phyloP scores from a whole-genome alignment of 108 stramenopile species.

The Pelagomonas calceolata region DNA sequence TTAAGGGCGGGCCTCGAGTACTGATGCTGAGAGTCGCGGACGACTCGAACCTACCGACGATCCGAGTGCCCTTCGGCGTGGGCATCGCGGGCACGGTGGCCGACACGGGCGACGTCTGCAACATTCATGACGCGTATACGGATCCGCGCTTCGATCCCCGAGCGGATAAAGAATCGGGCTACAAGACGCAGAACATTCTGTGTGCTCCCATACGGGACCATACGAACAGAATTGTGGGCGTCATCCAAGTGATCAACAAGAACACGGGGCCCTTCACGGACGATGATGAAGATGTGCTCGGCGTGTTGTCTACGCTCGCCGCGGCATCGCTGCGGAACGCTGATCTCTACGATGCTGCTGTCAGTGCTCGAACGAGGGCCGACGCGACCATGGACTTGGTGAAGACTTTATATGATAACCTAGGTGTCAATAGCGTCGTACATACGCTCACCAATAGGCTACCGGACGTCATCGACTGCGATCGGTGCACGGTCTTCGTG shows the following conservation, averaged over 20 bases:
- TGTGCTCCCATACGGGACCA: slow-evolving; percentile 27
- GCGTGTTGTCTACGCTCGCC: slow-evolving; percentile 31
- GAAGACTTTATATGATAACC: slow-evolving; percentile 28
- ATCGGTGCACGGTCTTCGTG: slow-evolving; percentile 47
- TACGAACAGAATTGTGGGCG: slow-evolving; percentile 12
- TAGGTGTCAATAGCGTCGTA: slow-evolving; percentile 43
- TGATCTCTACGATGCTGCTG: slow-evolving; percentile 17
- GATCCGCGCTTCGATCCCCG: slow-evolving; percentile 27
- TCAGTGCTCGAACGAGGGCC: slow-evolving; percentile 18
- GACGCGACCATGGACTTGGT: slow-evolving; percentile 37
- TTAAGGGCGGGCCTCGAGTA: too few species aligned
- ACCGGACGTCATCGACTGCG: slow-evolving; percentile 42
- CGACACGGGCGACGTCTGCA: slow-evolving; percentile 21
- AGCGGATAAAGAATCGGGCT: slow-evolving; percentile 36
- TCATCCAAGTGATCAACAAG: slow-evolving; percentile 27
- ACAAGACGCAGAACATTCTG: slow-evolving; percentile 36
- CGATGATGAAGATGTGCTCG: slow-evolving; percentile 14
- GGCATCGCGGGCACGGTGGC: slow-evolving; percentile 38
- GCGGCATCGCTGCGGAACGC: slow-evolving; percentile 44
- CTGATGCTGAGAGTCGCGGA: neutral
- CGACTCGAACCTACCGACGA: neutral
- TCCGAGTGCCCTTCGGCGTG: slow-evolving; percentile 3
- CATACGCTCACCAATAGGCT: slow-evolving; percentile 37
- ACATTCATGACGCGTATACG: slow-evolving; percentile 33
- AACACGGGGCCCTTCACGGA: slow-evolving; percentile 21